Evolutionary conservation across 495 filamentous ascomycete genomes (phyloP).

Genomic region (Penicillium verhagenii): DNA sequence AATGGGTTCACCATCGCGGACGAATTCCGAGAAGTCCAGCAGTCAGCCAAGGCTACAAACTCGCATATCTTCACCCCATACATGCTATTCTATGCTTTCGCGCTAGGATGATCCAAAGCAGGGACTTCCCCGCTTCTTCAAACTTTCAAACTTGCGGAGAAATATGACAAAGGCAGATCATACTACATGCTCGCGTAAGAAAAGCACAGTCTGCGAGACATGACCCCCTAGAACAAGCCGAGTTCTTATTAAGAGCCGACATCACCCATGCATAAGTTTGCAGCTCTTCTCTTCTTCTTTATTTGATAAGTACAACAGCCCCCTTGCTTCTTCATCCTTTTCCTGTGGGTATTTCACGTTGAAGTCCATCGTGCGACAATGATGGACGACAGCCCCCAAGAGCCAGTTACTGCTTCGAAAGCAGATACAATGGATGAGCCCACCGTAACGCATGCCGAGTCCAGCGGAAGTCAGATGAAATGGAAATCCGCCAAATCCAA

Average conservation of each 20-base stretch:
- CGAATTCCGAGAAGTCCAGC: background rate
- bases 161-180: background rate
- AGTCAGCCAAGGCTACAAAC: slow-evolving; percentile 20
- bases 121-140: slow-evolving; percentile 17
- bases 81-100: slow-evolving; percentile 3
- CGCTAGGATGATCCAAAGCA: slow-evolving; percentile 4
- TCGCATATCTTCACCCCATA: background rate
- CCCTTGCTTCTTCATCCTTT: background rate
- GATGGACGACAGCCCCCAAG: slow-evolving; percentile 6
- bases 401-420: slow-evolving; percentile 23
- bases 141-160: slow-evolving; percentile 14
- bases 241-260: background rate
- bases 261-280: background rate
- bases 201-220: background rate
- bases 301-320: background rate
- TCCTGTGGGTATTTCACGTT: background rate
- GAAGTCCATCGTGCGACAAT: slow-evolving; percentile 1
- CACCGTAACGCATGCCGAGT: slow-evolving; percentile 27
- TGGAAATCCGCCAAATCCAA: slow-evolving; percentile 29
- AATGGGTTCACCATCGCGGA: background rate
- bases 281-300: background rate
- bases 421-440: slow-evolving; percentile 21
- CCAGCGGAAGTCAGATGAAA: slow-evolving; percentile 17
- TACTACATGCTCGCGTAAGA: too few species aligned
- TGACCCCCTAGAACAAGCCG: too few species aligned